phyloP scores from a whole-genome alignment of 2,329 filamentous ascomycete genomes.

The Claviceps sp. region DNA sequence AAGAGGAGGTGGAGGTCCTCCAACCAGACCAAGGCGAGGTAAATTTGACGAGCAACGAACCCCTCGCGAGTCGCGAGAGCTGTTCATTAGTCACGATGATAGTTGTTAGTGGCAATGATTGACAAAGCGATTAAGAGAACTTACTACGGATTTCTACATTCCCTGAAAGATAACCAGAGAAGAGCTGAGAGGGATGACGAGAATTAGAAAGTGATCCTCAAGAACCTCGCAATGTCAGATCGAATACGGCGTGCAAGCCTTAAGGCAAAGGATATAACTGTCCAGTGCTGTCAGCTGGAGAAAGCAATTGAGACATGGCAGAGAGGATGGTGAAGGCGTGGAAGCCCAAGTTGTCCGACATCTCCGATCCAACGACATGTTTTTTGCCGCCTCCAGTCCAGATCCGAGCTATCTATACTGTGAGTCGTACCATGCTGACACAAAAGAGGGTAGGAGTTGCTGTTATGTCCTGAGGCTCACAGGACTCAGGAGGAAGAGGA shows the following conservation, averaged over 20 bases:
- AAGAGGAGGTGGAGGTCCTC: not conserved
- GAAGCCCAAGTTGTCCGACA: conserved; percentile 7
- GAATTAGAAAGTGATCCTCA: conserved; percentile 7
- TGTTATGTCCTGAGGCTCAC: no score
- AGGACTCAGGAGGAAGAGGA: no score
- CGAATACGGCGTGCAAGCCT: conserved; percentile 11
- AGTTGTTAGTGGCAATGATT: no score
- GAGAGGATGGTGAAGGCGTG: conserved; percentile 10
- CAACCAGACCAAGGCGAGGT: not conserved
- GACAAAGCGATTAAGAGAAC: not conserved
- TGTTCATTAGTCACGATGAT: conserved; percentile 3
- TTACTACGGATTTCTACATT: not conserved
- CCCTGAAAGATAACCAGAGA: conserved; percentile 4
- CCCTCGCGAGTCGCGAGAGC: not conserved
- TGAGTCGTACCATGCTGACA: no score
- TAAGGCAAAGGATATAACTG: conserved; percentile 1
- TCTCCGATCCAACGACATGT: no score
- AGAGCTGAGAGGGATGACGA: conserved; percentile 5
- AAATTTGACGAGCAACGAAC: not conserved
- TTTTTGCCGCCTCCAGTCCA: no score
- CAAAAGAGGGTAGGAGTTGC: no score
- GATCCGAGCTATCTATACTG: no score
- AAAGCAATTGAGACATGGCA: conserved; percentile 6
- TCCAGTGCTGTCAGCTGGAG: conserved; percentile 9
- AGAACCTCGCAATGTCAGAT: conserved; percentile 11